These are phyloP conservation scores for Moesziomyces antarcticus DNA, from an alignment of 1,284 basidiomycete species.

Conservation along the genomic window DNA sequence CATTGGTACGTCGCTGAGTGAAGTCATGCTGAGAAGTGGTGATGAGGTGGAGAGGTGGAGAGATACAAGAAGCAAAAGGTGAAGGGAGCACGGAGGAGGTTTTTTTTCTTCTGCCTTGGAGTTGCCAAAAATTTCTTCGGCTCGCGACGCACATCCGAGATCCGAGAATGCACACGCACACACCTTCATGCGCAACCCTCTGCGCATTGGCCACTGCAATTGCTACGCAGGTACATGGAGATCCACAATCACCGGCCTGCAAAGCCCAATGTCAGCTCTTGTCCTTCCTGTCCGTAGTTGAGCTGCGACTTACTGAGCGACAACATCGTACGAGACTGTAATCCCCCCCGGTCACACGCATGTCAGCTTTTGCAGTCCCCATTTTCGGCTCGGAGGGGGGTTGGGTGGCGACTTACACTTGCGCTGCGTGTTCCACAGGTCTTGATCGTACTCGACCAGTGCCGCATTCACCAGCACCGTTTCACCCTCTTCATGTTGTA, in stretches of 20 bases:
- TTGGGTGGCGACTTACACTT: constrained; percentile 19
- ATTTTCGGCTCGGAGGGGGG: no score
- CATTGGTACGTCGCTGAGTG: background rate
- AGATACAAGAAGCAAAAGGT: no score
- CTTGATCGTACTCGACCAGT: constrained; percentile 47
- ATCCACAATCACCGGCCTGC: constrained; percentile 35
- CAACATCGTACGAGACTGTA: constrained; percentile 31
- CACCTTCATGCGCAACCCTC: background rate
- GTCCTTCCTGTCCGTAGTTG: no score
- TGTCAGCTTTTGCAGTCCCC: no score
- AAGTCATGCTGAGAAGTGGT: background rate
- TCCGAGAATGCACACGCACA: constrained; percentile 16
- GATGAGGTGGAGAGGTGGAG: no score
- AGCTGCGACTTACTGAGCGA: constrained; percentile 22
- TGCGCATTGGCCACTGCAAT: background rate
- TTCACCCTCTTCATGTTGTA: constrained; percentile 1
- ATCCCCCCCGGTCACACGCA: no score
- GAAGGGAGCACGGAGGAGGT: no score
- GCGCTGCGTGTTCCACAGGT: constrained; percentile 8
- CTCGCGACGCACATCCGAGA: constrained; percentile 16
- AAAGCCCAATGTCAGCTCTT: constrained; percentile 3
- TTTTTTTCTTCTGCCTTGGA: no score
- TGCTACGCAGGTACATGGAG: constrained; percentile 10
- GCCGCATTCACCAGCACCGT: constrained; percentile 50
- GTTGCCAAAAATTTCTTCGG: no score